Evolutionary conservation across 2,329 filamentous ascomycete genomes (phyloP).

Genomic region (Mycogone perniciosa): DNA sequence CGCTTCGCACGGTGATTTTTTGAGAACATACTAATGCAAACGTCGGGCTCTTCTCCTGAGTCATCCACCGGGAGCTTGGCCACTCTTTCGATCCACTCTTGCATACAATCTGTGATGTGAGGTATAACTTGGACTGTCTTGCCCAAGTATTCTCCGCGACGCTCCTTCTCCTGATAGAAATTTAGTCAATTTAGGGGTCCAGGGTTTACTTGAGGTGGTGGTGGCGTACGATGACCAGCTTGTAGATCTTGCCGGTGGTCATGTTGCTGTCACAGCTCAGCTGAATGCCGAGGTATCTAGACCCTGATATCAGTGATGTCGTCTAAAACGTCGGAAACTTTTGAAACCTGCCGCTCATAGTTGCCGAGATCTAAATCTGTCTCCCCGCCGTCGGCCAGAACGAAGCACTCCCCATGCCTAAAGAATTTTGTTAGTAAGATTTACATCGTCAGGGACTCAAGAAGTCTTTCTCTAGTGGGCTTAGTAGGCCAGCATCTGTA

Average conservation of each 20-base stretch:
- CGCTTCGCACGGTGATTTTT: too few species aligned
- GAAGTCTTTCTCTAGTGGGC: slow-evolving; percentile 26
- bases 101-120: slow-evolving; percentile 84
- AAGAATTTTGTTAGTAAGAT: slow-evolving; percentile 7
- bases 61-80: slow-evolving; percentile 82
- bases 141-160: slow-evolving; percentile 71
- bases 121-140: slow-evolving; percentile 88
- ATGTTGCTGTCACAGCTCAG: slow-evolving; percentile 89
- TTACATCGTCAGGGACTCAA: not conserved
- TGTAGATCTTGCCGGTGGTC: slow-evolving; percentile 94
- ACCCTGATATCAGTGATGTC: not conserved
- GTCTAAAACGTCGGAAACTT: not conserved
- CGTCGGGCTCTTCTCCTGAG: slow-evolving; percentile 73
- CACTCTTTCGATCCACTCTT: slow-evolving; percentile 87
- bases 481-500: slow-evolving; percentile 26
- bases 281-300: slow-evolving; percentile 67
- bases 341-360: slow-evolving; percentile 39
- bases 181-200: slow-evolving; percentile 4
- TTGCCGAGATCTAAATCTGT: slow-evolving; percentile 50
- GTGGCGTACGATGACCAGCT: slow-evolving; percentile 66
- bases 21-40: slow-evolving; percentile 69
- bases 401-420: slow-evolving; percentile 84
- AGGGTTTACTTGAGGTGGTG: too few species aligned
- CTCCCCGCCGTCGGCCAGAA: slow-evolving; percentile 72
- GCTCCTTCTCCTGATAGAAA: slow-evolving; percentile 47